Conservation (phyloP, 2,329 filamentous ascomycete species). For the Leptographium radiaticola region DNA sequence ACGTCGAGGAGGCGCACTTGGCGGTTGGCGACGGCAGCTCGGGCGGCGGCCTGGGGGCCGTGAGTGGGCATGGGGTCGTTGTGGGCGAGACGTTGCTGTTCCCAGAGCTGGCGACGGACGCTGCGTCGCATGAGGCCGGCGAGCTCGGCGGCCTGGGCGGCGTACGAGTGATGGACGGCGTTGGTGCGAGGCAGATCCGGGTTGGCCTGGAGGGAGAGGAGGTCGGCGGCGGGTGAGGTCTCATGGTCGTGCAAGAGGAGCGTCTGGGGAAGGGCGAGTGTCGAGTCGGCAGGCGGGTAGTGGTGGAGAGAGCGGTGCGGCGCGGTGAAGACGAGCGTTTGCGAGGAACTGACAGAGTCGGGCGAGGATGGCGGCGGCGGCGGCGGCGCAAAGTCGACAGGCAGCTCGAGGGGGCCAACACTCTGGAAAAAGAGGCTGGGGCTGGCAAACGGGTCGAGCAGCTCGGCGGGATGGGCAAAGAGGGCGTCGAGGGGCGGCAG, state of each 20-base stretch:
- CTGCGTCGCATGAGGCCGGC: constrained; percentile 34
- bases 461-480: constrained; percentile 33
- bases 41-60: constrained; percentile 12
- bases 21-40: constrained; percentile 12
- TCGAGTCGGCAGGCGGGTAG: constrained; percentile 35
- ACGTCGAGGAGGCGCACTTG: constrained; percentile 26
- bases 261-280: constrained; percentile 34
- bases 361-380: too few species aligned
- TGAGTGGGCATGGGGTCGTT: constrained; percentile 8
- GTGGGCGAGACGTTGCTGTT: constrained; percentile 26
- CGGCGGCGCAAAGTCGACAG: constrained; percentile 12
- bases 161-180: constrained; percentile 27
- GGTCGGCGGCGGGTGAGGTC: too few species aligned
- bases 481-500: constrained; percentile 17
- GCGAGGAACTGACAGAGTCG: too few species aligned
- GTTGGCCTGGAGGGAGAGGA: too few species aligned
- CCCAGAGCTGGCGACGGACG: constrained; percentile 30
- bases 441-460: constrained; percentile 49
- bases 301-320: constrained; percentile 15
- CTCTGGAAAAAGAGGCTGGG: constrained; percentile 45
- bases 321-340: constrained; percentile 4
- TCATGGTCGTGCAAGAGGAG: constrained; percentile 31
- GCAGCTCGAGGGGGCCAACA: constrained; percentile 31
- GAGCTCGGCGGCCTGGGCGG: constrained; percentile 33
- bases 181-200: constrained; percentile 1